phyloP scores from a whole-genome alignment of 345 rosid species.

The Brassica rapa region DNA sequence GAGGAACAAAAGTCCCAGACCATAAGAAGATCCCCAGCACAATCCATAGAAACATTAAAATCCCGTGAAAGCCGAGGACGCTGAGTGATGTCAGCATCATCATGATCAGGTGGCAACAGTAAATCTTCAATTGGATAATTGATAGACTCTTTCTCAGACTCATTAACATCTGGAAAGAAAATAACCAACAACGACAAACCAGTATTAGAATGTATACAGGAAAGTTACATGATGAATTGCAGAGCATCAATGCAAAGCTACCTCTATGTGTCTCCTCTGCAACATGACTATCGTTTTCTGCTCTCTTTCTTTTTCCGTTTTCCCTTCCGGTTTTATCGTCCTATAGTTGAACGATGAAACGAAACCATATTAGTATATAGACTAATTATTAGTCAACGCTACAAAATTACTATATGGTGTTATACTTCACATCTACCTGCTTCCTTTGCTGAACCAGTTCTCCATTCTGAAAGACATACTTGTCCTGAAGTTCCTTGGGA shows the following conservation, averaged over 20 bases:
- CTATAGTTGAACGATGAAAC: constrained; percentile 42
- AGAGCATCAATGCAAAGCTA: constrained; percentile 29
- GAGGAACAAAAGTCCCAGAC: constrained; percentile 97
- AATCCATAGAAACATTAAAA: constrained; percentile 72
- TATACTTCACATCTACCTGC: constrained; percentile 40
- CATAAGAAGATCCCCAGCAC: constrained; percentile 85
- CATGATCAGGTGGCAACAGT: constrained; percentile 65
- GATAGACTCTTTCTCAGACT: constrained; percentile 46
- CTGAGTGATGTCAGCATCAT: constrained; percentile 48
- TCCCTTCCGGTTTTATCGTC: constrained; percentile 50
- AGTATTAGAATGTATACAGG: constrained; percentile 8
- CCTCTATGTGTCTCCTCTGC: constrained; percentile 40
- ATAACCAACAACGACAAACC: constrained; percentile 11
- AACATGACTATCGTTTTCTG: constrained; percentile 48
- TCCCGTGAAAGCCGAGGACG: constrained; percentile 75
- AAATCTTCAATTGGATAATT: constrained; percentile 93
- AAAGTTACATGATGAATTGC: constrained; percentile 1
- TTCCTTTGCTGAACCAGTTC: constrained; percentile 56
- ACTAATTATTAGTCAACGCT: background rate
- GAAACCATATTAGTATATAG: constrained; percentile 12
- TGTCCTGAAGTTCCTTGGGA: constrained; percentile 64
- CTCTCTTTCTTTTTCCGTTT: constrained; percentile 63
- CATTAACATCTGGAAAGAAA: constrained; percentile 53
- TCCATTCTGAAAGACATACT: constrained; percentile 63
- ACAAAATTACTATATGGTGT: constrained; percentile 33